phyloP scores from a whole-genome alignment of 805 yeast species.

The Lachancea thermotolerans region DNA sequence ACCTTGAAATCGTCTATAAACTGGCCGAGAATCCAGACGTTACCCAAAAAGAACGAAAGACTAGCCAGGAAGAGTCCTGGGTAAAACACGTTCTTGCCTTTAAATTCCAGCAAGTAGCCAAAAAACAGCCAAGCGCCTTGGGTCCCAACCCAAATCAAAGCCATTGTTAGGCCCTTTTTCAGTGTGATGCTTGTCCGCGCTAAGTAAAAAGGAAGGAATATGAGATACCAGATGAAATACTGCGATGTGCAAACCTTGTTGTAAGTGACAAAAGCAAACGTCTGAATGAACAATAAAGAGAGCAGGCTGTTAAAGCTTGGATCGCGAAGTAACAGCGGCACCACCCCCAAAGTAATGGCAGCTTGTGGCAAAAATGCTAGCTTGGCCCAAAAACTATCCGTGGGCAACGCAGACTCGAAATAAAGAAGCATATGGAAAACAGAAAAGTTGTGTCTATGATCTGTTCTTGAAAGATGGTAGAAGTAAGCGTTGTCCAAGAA shows the following conservation, averaged over 20 bases:
- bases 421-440: constrained; percentile 73
- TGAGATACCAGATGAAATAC: constrained; percentile 91
- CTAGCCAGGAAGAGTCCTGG: constrained; percentile 53
- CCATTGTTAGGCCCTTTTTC: constrained; percentile 36
- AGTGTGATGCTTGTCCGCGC: constrained; percentile 37
- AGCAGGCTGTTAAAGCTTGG: constrained; percentile 36
- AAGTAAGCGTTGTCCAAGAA: constrained; percentile 71
- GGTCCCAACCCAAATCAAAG: constrained; percentile 55
- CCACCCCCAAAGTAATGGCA: constrained; percentile 29
- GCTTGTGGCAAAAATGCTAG: constrained; percentile 84
- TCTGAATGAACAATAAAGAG: constrained; percentile 63
- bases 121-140: constrained; percentile 75
- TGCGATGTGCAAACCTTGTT: constrained; percentile 90
- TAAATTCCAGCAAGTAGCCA: constrained; percentile 76
- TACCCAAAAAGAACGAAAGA: constrained; percentile 50
- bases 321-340: constrained; percentile 17
- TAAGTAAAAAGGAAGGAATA: constrained; percentile 70
- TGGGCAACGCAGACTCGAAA: constrained; percentile 41
- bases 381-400: constrained; percentile 20
- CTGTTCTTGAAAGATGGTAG: constrained; percentile 76
- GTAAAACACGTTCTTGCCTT: constrained; percentile 59
- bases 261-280: constrained; percentile 68
- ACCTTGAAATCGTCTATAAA: constrained; percentile 41
- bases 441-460: constrained; percentile 93
- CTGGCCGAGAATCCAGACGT: constrained; percentile 52